Evolutionary conservation across 768 basidiomycete species (phyloP).

Genomic region (Galerina marginata): DNA sequence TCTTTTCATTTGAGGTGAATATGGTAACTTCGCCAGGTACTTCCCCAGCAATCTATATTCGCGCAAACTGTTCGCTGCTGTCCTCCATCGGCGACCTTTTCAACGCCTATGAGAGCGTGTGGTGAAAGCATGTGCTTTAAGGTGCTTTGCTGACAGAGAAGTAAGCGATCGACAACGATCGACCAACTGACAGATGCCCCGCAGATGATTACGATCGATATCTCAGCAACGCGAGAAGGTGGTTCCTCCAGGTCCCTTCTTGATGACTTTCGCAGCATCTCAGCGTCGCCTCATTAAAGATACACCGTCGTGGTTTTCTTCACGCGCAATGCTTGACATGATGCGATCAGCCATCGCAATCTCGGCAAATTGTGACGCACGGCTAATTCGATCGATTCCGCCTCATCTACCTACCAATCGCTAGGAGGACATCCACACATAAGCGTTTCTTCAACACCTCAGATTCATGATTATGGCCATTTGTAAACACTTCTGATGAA

Average conservation of each 20-base stretch:
- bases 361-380: not conserved
- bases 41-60: no score
- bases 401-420: no score
- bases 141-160: conserved; percentile 1
- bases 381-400: no score
- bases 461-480: no score
- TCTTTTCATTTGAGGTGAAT: no score
- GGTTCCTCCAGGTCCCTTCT: not conserved
- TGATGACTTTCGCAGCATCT: conserved; percentile 1
- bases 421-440: no score
- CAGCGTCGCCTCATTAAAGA: conserved; percentile 7
- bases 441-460: no score
- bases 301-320: not conserved
- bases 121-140: not conserved
- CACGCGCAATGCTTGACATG: not conserved
- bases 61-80: not conserved
- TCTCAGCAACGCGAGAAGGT: not conserved
- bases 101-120: conserved; percentile 2
- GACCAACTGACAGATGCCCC: conserved; percentile 1
- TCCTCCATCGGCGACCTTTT: not conserved
- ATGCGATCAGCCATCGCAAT: not conserved
- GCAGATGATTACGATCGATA: conserved; percentile 3
- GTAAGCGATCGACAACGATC: not conserved
- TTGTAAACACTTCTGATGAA: no score
- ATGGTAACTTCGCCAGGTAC: no score